A percentile compares a stretch with the other conserved stretches of the same genome.
phyloP scores from a whole-genome alignment of 306 rosid genomes.

The Styphnolobium japonicum region DNA sequence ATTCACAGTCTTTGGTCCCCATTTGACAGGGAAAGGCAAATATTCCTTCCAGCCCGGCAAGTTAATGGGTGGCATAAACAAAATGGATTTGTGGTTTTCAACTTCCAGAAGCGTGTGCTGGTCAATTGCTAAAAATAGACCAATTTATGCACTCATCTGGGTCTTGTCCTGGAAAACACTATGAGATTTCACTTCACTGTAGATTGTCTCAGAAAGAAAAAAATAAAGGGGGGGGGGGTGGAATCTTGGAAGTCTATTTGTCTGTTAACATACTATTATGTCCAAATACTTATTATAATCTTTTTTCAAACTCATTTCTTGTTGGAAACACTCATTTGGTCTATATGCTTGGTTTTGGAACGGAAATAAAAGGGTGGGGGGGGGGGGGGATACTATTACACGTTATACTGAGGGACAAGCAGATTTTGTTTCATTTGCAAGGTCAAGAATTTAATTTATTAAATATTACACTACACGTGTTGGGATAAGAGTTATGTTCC shows the following conservation, averaged over 20 bases:
- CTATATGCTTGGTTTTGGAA: background rate
- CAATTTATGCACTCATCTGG: background rate
- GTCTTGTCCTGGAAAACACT: background rate
- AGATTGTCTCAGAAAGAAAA: background rate
- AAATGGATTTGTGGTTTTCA: background rate
- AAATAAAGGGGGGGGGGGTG: no score
- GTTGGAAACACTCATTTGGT: background rate
- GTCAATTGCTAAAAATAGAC: conserved; percentile 13
- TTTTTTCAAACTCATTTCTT: no score
- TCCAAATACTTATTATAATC: background rate
- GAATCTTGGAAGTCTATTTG: background rate
- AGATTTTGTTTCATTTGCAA: background rate
- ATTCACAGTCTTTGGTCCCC: conserved; percentile 11
- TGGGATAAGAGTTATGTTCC: background rate
- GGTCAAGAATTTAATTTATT: background rate
- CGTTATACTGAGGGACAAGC: no score
- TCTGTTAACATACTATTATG: background rate
- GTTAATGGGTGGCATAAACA: conserved; percentile 1
- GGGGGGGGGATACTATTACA: no score
- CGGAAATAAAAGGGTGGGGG: no score
- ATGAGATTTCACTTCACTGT: background rate
- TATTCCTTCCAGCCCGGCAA: background rate
- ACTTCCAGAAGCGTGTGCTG: conserved; percentile 35
- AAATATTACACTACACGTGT: conserved; percentile 17
- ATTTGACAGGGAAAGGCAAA: background rate